Base-by-base conservation (phyloP, 2,329 filamentous ascomycete genomes). In the Zasmidium citrigriseum region DNA sequence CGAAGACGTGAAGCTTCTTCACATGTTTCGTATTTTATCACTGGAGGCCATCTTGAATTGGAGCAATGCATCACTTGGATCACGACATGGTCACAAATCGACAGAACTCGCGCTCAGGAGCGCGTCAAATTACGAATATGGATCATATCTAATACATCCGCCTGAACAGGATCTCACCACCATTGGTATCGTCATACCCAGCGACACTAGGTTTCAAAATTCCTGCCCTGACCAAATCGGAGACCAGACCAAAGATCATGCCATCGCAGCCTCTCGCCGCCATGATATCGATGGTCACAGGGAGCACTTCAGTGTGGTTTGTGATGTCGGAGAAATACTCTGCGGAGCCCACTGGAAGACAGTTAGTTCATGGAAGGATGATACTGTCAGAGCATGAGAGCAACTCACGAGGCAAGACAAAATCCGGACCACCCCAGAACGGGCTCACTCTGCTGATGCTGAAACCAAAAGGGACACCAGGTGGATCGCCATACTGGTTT, bases 211-310 rank as follows among this genome's bases (percentile, higher is more conserved):
- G 64, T 48, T 73, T 75, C 45, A 86, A 20, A 2, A 85, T 75
- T 0, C 83, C 83, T 16, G 75, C 78, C 23, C 71, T 71, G 1
- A 80, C 76, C 56, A 87, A 60, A 45, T 83, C 81, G 51, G 78
- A 73, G 2, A 84, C 81, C 51, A 87, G 68, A 46, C 76, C 78
- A 45, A 82, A 82, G 23, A 87, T 65, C 74, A 87, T 76, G 0
- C 82, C 82, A 70, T 88, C 86, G 61, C 86, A 88, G 0, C 85
- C 84, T 62, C 80, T 82, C 0, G 83, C 81, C 0, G 78, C 84
- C 72, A 87, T 73, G 20, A 87, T 73, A 60, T 84, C 77, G 0
- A 86, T 78, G 0, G 82, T 80, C 0, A 88, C 84, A 0, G 85
- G 86, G 29, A 87, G 68, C 47, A 77, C 76, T 67, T 84, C 82